Conservation (phyloP, 2,329 filamentous ascomycete genomes). For the Hymenoscyphus salicellus region DNA sequence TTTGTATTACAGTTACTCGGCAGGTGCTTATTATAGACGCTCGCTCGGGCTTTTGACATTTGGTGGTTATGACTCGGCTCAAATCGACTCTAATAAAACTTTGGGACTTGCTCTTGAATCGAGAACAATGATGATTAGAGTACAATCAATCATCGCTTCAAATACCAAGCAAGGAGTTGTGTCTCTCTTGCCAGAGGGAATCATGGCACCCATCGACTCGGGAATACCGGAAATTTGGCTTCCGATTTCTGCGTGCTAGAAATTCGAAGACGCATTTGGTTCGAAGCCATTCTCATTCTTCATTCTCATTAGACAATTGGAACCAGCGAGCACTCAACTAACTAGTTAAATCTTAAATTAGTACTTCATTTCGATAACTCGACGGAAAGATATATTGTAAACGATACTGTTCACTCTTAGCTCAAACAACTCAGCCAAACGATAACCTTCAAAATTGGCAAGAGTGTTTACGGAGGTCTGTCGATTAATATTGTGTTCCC, state of each 20-base stretch:
- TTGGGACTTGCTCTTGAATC: background rate
- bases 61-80: no score
- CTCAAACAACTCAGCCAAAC: slow-evolving; percentile 1
- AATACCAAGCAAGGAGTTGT: slow-evolving; percentile 16
- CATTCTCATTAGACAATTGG: background rate
- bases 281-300: background rate
- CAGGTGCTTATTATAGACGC: no score
- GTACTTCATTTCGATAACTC: slow-evolving; percentile 2
- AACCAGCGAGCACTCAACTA: background rate
- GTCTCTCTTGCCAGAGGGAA: slow-evolving; percentile 23
- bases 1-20: no score
- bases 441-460: slow-evolving; percentile 9
- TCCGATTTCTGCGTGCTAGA: slow-evolving; percentile 34
- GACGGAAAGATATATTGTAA: slow-evolving; percentile 6
- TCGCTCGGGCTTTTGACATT: no score
- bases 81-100: background rate
- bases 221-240: slow-evolving; percentile 37
- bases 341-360: background rate
- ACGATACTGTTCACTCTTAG: background rate
- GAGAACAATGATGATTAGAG: slow-evolving; percentile 36
- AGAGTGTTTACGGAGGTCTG: background rate
- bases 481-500: slow-evolving; percentile 7
- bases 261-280: slow-evolving; percentile 36
- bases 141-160: slow-evolving; percentile 36
- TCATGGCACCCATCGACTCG: slow-evolving; percentile 35